Conservation (phyloP, 176 grass and related monocot genomes). For the Oryza meridionalis region DNA sequence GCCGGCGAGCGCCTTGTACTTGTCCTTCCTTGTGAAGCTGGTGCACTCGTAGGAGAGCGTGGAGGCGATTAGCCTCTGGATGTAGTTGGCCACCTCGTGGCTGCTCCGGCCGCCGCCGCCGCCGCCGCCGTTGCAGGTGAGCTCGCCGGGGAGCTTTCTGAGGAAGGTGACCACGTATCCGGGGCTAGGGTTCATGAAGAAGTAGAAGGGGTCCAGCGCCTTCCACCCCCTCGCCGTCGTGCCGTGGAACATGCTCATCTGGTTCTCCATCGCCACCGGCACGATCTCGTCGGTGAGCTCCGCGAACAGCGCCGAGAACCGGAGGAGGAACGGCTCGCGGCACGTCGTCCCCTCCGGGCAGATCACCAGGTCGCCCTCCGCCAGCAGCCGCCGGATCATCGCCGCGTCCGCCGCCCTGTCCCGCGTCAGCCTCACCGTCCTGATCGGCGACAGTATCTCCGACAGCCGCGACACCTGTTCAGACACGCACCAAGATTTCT, state of each 20-base stretch:
- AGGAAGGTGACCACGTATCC: constrained; percentile 76
- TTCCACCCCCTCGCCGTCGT: constrained; percentile 78
- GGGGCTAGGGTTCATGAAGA: constrained; percentile 87
- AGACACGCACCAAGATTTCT: too few species aligned
- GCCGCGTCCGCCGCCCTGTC: constrained; percentile 60
- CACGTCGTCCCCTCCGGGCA: constrained; percentile 84
- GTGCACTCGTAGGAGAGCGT: constrained; percentile 78
- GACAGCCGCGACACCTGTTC: constrained; percentile 51
- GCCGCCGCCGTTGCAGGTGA: constrained; percentile 66
- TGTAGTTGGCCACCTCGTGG: constrained; percentile 83
- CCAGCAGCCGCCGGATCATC: constrained; percentile 59
- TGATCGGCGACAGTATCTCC: constrained; percentile 76
- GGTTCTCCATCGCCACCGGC: constrained; percentile 82
- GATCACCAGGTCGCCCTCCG: constrained; percentile 68
- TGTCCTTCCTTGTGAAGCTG: constrained; percentile 76
- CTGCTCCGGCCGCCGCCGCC: constrained; percentile 59
- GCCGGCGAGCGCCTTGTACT: constrained; percentile 69
- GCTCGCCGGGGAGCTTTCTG: constrained; percentile 62
- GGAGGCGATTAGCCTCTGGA: constrained; percentile 74
- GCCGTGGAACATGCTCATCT: constrained; percentile 77
- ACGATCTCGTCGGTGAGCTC: constrained; percentile 82
- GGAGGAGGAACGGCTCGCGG: constrained; percentile 70
- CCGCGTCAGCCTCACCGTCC: constrained; percentile 60
- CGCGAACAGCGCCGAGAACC: constrained; percentile 76
- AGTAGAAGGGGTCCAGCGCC: constrained; percentile 74